Conservation (phyloP, 2,329 filamentous ascomycete species). For the Trichoderma gracile region DNA sequence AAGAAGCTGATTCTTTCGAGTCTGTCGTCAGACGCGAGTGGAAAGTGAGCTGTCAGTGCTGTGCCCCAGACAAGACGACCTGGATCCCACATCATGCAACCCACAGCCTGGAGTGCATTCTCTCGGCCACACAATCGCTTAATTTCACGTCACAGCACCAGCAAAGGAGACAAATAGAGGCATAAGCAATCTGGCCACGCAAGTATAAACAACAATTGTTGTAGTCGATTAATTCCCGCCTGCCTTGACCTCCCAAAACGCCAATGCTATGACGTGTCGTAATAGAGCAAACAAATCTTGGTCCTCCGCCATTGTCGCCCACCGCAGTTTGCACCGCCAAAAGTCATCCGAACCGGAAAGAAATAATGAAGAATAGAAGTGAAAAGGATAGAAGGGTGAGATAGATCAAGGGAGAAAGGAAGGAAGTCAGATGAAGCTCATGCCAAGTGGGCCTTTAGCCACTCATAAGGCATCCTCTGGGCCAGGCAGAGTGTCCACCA, state of each 20-base stretch:
- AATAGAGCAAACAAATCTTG: constrained; percentile 7
- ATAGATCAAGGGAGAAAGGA: background rate
- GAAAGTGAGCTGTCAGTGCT: too few relatives aligned
- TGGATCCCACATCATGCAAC: too few relatives aligned
- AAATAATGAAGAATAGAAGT: background rate
- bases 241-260: constrained; percentile 26
- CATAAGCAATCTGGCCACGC: background rate
- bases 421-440: background rate
- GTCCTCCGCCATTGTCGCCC: constrained; percentile 25
- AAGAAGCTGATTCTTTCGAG: too few relatives aligned
- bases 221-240: constrained; percentile 12
- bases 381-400: constrained; percentile 1
- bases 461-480: background rate
- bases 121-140: background rate
- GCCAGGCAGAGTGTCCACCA: background rate
- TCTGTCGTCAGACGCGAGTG: too few relatives aligned
- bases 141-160: background rate
- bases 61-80: too few relatives aligned
- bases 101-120: too few relatives aligned
- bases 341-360: constrained; percentile 13
- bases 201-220: constrained; percentile 5
- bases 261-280: constrained; percentile 34
- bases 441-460: background rate
- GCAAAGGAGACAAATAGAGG: background rate
- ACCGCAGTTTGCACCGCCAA: constrained; percentile 8